Evolutionary conservation across 352 stramenopile species (phyloP), one percentile per base, ranked within the genome.

Genomic region (Phytopythium vexans): DNA sequence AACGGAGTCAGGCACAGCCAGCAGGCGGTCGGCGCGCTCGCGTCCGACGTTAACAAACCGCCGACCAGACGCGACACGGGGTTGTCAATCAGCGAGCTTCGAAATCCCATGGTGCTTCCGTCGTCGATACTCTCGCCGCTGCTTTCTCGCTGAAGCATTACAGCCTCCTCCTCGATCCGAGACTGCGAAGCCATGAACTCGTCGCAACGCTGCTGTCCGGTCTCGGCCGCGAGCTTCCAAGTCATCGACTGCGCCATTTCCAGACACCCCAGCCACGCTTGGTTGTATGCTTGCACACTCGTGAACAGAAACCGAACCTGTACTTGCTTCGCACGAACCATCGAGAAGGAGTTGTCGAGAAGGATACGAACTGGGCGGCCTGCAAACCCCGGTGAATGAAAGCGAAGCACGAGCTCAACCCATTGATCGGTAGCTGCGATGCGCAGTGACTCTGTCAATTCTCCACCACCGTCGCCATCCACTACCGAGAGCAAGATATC

Each of bases 191-290:
- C 55, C 64, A 88, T 77, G 39, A 74, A 73, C 33, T 61, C 39
- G 31, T 54, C 39, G 42, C 75, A 88, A 6, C 77, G 66, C 12
- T 73, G 51, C 33, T 62, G 48, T 4, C 76, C 81, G 34, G 44
- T 43, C 14, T 48, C 64, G 1, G 76, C 76, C 2, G 70, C 67
- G 10, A 70, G 56, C 35, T 93, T 93, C 82, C 82, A 93, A 31
- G 61, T 78, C 33, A 93, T 93, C 3, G 74, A 75, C 46, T 79
- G 70, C n/a, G 83, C 83, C 60, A 89, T 80, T 37, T 77, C 72
- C 12, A 73, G 42, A 41, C 76, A 90, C 3, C 74, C 69, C 55
- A 81, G 62, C 83, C 83, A 93, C 6, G 76, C 77, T 0, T 34
- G 36, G 5, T 57, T 50, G 46, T 85, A 90, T 3, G 74, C 62